Conservation (phyloP, 768 basidiomycete genomes). For the Solioccasus polychromus region DNA sequence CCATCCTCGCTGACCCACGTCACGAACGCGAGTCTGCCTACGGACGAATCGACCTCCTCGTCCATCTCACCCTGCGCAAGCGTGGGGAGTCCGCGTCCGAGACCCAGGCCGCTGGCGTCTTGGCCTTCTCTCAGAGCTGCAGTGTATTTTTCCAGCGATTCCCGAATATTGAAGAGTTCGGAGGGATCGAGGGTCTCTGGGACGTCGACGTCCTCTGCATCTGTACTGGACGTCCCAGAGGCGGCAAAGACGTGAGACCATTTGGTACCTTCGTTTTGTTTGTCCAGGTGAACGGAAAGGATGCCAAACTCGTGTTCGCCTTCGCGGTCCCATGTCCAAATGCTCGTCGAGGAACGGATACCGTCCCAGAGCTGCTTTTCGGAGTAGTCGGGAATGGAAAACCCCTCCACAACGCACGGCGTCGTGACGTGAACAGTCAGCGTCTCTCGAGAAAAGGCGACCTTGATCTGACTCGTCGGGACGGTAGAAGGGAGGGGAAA, state of each 20-base stretch:
- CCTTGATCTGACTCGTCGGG: slow-evolving; percentile 58
- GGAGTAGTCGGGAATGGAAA: slow-evolving; percentile 56
- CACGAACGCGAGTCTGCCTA: slow-evolving; percentile 62
- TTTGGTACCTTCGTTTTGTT: slow-evolving; percentile 74
- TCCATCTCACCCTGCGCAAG: slow-evolving; percentile 89
- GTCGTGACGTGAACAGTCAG: slow-evolving; percentile 61
- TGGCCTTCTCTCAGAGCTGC: slow-evolving; percentile 53
- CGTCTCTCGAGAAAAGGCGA: slow-evolving; percentile 60
- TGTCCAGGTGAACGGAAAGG: slow-evolving; percentile 84
- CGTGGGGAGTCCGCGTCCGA: slow-evolving; percentile 71
- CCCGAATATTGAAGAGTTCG: slow-evolving; percentile 74
- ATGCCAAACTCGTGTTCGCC: slow-evolving; percentile 65
- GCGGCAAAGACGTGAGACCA: slow-evolving; percentile 86
- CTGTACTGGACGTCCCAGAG: slow-evolving; percentile 32
- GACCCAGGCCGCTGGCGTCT: slow-evolving; percentile 60
- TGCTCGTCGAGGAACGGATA: slow-evolving; percentile 73
- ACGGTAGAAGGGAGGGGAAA: slow-evolving; percentile 79
- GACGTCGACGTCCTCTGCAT: slow-evolving; percentile 59
- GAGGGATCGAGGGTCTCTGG: slow-evolving; percentile 87
- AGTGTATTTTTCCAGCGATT: slow-evolving; percentile 86
- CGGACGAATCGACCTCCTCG: slow-evolving; percentile 76
- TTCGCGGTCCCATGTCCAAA: slow-evolving; percentile 91
- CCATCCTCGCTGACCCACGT: slow-evolving; percentile 67
- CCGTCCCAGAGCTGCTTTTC: slow-evolving; percentile 73
- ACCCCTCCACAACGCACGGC: slow-evolving; percentile 25